phyloP scores from a whole-genome alignment of 2,329 filamentous ascomycete species.

The Pestalotiopsis sp. region DNA sequence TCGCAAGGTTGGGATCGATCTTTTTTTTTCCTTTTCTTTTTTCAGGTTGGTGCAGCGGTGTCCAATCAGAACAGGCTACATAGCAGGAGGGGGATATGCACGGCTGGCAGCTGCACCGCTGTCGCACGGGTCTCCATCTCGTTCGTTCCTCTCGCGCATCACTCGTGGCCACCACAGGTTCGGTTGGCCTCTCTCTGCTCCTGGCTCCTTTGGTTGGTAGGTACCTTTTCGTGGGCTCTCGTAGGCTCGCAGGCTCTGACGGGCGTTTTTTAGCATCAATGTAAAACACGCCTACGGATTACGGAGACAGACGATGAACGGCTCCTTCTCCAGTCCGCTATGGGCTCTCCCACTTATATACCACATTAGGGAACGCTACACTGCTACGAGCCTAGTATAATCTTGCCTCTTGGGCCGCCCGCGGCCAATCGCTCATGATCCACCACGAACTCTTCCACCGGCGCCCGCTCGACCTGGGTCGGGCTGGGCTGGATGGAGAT shows the following conservation, averaged over 20 bases:
- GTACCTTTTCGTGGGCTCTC: neutral
- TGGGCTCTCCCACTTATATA: neutral
- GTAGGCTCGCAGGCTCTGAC: conserved; percentile 1
- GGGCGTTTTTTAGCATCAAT: conserved; percentile 33
- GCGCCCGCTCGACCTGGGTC: neutral
- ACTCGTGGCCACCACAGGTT: neutral
- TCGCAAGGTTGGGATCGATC: conserved; percentile 3
- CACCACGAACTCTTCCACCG: neutral
- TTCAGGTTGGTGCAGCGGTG: conserved; percentile 5
- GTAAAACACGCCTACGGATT: conserved; percentile 38
- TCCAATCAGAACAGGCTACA: conserved; percentile 10
- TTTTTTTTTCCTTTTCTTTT: neutral
- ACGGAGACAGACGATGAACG: conserved; percentile 10
- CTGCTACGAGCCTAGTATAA: neutral
- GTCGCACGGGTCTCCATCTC: neutral
- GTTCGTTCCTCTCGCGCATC: neutral
- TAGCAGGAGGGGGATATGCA: conserved; percentile 2
- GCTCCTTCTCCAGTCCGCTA: conserved; percentile 9
- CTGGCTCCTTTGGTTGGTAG: neutral
- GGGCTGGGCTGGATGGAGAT: neutral
- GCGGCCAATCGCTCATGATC: neutral
- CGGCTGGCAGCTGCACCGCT: conserved; percentile 10
- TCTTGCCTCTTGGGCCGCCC: neutral
- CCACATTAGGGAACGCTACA: neutral
- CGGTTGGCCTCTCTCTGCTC: neutral